A percentile compares a stretch with the other conserved stretches of the same genome.
phyloP scores from a whole-genome alignment of 2,329 filamentous ascomycete genomes.

The Ceratocystis eucalypticola region DNA sequence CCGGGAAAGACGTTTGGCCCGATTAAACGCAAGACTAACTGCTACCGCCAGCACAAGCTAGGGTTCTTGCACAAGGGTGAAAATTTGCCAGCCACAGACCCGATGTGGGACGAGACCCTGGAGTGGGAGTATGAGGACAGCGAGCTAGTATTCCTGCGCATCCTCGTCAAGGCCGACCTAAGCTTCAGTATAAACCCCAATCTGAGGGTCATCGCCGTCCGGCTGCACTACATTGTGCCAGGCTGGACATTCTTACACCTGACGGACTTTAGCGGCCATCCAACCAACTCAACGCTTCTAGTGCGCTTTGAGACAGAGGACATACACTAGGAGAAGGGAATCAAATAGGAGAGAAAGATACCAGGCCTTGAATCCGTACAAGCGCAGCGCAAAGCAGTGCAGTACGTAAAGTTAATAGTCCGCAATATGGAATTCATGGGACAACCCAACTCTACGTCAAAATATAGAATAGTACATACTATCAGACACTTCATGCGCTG shows the following conservation, averaged over 20 bases:
- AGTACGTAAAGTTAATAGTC: too few species aligned
- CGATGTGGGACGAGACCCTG: slow-evolving; percentile 51
- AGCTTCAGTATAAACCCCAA: slow-evolving; percentile 48
- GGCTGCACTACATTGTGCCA: slow-evolving; percentile 40
- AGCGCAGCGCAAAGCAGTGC: too few species aligned
- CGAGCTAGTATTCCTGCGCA: slow-evolving; percentile 49
- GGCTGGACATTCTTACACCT: slow-evolving; percentile 53
- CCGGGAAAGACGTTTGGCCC: slow-evolving; percentile 37
- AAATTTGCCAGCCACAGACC: slow-evolving; percentile 45
- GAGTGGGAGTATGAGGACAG: slow-evolving; percentile 58
- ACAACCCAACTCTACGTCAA: too few species aligned
- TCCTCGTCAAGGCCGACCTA: slow-evolving; percentile 55
- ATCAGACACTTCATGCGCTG: too few species aligned
- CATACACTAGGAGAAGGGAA: slow-evolving; percentile 8
- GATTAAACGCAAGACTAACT: slow-evolving; percentile 47
- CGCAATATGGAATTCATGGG: too few species aligned
- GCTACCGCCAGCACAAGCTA: slow-evolving; percentile 47
- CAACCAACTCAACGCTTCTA: slow-evolving; percentile 49
- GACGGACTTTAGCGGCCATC: slow-evolving; percentile 49
- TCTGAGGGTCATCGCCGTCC: slow-evolving; percentile 46
- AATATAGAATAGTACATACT: too few species aligned
- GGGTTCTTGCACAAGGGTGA: slow-evolving; percentile 44
- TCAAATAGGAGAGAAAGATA: not conserved
- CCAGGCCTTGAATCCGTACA: not conserved
- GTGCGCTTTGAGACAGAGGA: slow-evolving; percentile 46